These are phyloP conservation scores for Huntiella abstrusa DNA, from an alignment of 2,329 filamentous ascomycete genomes.

Conservation along the genomic window DNA sequence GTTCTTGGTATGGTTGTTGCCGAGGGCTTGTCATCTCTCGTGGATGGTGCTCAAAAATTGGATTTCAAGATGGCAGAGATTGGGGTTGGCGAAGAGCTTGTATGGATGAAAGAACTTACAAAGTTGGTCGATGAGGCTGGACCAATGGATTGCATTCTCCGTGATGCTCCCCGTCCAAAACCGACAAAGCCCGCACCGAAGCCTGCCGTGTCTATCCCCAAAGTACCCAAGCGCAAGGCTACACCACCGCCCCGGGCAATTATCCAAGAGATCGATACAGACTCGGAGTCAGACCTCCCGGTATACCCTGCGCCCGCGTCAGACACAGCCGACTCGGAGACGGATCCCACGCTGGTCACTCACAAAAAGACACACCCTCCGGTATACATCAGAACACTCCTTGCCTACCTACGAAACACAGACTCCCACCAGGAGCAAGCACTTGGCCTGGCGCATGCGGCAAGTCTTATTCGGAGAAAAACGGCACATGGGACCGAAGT, in stretches of 20 bases:
- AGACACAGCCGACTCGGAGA: constrained; percentile 79
- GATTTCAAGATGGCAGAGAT: constrained; percentile 73
- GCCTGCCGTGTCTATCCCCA: constrained; percentile 1
- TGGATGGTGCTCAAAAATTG: constrained; percentile 53
- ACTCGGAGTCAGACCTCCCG: constrained; percentile 46
- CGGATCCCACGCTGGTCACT: constrained; percentile 73
- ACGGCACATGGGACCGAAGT: constrained; percentile 77
- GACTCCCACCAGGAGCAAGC: constrained; percentile 75
- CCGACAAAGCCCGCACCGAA: constrained; percentile 11
- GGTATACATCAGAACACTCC: constrained; percentile 77
- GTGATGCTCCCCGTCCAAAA: constrained; percentile 9
- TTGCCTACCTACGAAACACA: constrained; percentile 57
- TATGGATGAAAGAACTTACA: constrained; percentile 53
- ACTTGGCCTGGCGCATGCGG: constrained; percentile 58
- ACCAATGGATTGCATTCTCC: constrained; percentile 29
- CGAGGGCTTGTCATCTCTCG: constrained; percentile 45
- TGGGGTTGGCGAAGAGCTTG: constrained; percentile 45
- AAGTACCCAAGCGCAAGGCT: constrained; percentile 15
- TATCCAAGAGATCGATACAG: constrained; percentile 47
- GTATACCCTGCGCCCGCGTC: constrained; percentile 75
- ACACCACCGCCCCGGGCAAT: constrained; percentile 22
- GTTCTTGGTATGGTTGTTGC: constrained; percentile 82
- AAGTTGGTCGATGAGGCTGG: constrained; percentile 45
- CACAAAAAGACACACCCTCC: constrained; percentile 68
- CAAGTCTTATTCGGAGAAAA: constrained; percentile 70